Percentiles rank a stretch among this genome's conserved stretches.
Conservation (phyloP, 1,284 basidiomycete genomes). For the Ustilago lituana region DNA sequence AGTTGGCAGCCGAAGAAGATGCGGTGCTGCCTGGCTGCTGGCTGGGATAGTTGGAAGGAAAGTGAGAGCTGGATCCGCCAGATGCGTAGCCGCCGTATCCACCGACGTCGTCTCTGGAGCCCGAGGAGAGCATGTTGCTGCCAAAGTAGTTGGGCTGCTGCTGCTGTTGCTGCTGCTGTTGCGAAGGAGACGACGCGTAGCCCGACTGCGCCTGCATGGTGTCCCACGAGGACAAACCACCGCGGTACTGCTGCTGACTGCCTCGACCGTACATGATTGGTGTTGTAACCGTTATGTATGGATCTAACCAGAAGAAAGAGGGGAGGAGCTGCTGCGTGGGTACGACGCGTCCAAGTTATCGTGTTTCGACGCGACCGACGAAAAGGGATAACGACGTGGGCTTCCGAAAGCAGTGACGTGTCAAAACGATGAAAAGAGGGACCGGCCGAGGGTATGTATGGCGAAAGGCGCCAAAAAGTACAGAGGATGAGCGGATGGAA, state of each 20-base stretch:
- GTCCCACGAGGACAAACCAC: conserved; percentile 42
- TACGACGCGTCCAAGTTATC: conserved; percentile 4
- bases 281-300: not conserved
- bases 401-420: too few relatives aligned
- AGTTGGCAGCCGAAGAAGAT: conserved; percentile 34
- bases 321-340: not conserved
- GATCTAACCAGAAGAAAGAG: not conserved
- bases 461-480: too few relatives aligned
- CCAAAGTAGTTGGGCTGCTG: conserved; percentile 32
- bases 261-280: conserved; percentile 40
- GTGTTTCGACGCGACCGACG: too few relatives aligned
- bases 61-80: conserved; percentile 36
- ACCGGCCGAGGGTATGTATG: too few relatives aligned
- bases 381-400: too few relatives aligned
- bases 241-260: conserved; percentile 42
- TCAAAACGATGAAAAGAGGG: too few relatives aligned
- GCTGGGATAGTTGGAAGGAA: conserved; percentile 27
- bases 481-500: too few relatives aligned
- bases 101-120: conserved; percentile 33
- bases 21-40: conserved; percentile 24
- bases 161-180: conserved; percentile 39
- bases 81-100: conserved; percentile 34
- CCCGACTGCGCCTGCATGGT: conserved; percentile 36
- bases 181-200: conserved; percentile 30
- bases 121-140: conserved; percentile 35